Evolutionary conservation across 2,329 filamentous ascomycete species (phyloP).

Genomic region (Metarhizium humberi): DNA sequence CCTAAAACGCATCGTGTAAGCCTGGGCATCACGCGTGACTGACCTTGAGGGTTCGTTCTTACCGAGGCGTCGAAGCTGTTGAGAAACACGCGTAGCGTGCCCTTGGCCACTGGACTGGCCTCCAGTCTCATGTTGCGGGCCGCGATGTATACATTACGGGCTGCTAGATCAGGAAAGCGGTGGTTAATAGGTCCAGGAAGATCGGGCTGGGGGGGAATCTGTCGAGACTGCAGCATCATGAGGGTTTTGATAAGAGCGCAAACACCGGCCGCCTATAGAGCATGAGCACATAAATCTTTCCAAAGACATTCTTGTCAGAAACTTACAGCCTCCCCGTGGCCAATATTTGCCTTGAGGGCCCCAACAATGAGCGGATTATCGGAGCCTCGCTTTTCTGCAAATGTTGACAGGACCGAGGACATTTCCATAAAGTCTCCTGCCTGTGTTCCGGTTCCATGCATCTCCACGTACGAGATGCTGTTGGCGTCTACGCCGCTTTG

Average conservation of each 20-base stretch:
- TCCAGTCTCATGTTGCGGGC: slow-evolving; percentile 15
- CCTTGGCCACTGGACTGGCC: background rate
- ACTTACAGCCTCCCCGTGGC: slow-evolving; percentile 40
- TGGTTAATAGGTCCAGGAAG: slow-evolving; percentile 17
- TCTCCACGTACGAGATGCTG: slow-evolving; percentile 74
- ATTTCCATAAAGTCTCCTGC: slow-evolving; percentile 76
- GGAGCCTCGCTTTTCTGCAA: slow-evolving; percentile 12
- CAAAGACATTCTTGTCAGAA: background rate
- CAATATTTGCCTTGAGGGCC: slow-evolving; percentile 52
- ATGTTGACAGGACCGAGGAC: slow-evolving; percentile 49
- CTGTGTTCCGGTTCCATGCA: slow-evolving; percentile 83
- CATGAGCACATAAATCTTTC: background rate
- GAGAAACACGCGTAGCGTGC: slow-evolving; percentile 15
- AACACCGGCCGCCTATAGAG: slow-evolving; percentile 14
- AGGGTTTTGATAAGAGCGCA: slow-evolving; percentile 21
- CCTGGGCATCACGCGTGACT: background rate
- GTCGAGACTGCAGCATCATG: slow-evolving; percentile 17
- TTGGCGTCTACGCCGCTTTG: slow-evolving; percentile 64
- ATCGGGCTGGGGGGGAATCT: slow-evolving; percentile 15
- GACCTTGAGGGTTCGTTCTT: background rate
- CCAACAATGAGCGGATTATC: slow-evolving; percentile 1
- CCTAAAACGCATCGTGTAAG: slow-evolving; percentile 3
- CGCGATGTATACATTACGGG: slow-evolving; percentile 21
- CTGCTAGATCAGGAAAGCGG: slow-evolving; percentile 12
- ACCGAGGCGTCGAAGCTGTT: slow-evolving; percentile 26